Conservation (phyloP, 768 basidiomycete genomes). For the Clitopilus passeckerianus region DNA sequence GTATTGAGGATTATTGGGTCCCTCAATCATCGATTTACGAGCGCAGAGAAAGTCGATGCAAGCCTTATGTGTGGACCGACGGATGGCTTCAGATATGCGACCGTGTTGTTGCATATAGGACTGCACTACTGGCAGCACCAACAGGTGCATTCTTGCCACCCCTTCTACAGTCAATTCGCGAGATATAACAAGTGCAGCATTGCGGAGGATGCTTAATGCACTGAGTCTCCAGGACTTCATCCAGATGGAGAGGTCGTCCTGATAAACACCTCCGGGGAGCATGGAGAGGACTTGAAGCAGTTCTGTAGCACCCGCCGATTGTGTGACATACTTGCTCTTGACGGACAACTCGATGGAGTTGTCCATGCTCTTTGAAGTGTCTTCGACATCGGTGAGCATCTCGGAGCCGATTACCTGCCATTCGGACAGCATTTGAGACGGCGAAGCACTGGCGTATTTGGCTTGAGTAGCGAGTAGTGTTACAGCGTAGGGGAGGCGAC, state of each 20-base stretch:
- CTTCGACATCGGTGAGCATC: background rate
- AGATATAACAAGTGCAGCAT: background rate
- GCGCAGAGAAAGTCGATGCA: conserved; percentile 9
- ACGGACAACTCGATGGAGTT: background rate
- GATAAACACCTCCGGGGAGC: background rate
- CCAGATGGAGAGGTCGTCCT: background rate
- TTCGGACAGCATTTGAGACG: background rate
- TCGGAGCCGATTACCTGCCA: background rate
- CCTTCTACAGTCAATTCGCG: background rate
- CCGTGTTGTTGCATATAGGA: conserved; percentile 9
- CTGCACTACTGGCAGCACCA: conserved; percentile 14
- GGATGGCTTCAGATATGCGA: conserved; percentile 3
- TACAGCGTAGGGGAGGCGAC: background rate
- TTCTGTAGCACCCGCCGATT: background rate
- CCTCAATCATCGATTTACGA: conserved; percentile 3
- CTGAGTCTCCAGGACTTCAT: background rate
- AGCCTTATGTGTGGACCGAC: conserved; percentile 4
- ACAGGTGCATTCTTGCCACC: background rate
- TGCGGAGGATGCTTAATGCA: background rate
- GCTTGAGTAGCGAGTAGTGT: background rate
- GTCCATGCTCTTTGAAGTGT: background rate
- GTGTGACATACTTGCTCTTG: background rate
- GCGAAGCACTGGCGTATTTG: background rate
- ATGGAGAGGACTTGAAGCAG: background rate
- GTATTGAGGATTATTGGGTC: conserved; percentile 6